Base-by-base conservation (phyloP, 192 early-diverging fungal genomes). In the Entomortierella chlamydospora region DNA sequence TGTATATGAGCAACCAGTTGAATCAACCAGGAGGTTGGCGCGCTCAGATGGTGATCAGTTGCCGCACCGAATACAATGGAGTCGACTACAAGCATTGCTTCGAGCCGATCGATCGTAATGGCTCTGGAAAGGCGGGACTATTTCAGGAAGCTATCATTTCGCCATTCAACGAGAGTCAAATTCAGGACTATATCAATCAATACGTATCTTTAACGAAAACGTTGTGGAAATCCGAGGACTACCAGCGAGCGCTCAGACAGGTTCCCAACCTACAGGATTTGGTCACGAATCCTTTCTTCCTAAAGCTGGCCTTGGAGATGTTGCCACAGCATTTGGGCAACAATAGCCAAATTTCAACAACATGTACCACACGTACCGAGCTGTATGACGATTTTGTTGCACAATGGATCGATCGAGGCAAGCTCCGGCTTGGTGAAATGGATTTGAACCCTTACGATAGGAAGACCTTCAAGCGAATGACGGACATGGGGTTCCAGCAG, bases 361-460 rank as follows among this genome's bases (percentile, higher is more conserved):
- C 37, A 12, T 20, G 22, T 39, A 33, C 57, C 43, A 68, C 29
- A 6, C 65, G 65, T 4, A 28, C 57, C 20, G 15, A 25, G 10
- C 31, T 68, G 29, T 68, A 68, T 13, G 65, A 68, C 65, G 42
- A 67, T 31, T 56, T 67, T 9, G 55, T 67, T 52, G 54, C 41
- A 17, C 37, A 47, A n/a, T 67, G 65, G 65, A 13, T 57, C 25
- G 65, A 67, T 31, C n/a, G n/a, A n/a, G n/a, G n/a, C n/a, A n/a
- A n/a, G n/a, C n/a, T n/a, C n/a, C n/a, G n/a, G n/a, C n/a, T n/a
- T n/a, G n/a, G n/a, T n/a, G n/a, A 39, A 57, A 42, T 3, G 20
- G 41, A 13, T 29, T 30, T 10, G 37, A 53, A 22, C 7, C 43
- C 7, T 30, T 39, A 8, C 5, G 1, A 1, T 9, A 42, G 30